These are phyloP conservation scores for Botryotinia globosa DNA, from an alignment of 2,329 filamentous ascomycete species.

Conservation along the genomic window DNA sequence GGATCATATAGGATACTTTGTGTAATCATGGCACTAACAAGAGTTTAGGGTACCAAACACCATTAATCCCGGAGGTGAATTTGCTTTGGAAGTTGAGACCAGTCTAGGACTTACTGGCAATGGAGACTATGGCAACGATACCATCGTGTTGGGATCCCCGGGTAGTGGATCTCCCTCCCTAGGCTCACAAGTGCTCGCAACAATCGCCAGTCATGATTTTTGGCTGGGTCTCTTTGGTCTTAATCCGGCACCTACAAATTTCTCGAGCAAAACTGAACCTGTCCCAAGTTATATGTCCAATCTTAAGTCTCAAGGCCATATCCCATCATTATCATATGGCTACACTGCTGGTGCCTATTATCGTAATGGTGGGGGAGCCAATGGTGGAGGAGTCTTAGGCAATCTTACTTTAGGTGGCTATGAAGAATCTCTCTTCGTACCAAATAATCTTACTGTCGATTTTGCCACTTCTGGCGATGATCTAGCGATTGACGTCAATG, in stretches of 20 bases:
- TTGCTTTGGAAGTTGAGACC: constrained; percentile 26
- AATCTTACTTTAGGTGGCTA: constrained; percentile 40
- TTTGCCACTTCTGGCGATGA: constrained; percentile 41
- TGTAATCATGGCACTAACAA: constrained; percentile 5
- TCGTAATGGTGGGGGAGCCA: constrained; percentile 30
- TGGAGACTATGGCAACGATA: constrained; percentile 32
- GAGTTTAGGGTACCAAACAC: constrained; percentile 26
- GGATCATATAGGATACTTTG: neutral
- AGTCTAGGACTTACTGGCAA: constrained; percentile 24
- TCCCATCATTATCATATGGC: constrained; percentile 45
- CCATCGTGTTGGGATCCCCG: constrained; percentile 24
- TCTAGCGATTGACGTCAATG: constrained; percentile 42
- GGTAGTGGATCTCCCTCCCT: constrained; percentile 25
- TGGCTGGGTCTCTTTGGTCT: constrained; percentile 33
- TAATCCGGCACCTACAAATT: constrained; percentile 28
- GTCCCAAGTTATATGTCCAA: constrained; percentile 41
- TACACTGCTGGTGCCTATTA: constrained; percentile 45
- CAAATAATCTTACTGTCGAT: constrained; percentile 41
- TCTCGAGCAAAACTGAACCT: constrained; percentile 23
- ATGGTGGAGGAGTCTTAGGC: constrained; percentile 23
- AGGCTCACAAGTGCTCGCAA: constrained; percentile 30
- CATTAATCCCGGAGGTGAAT: constrained; percentile 23
- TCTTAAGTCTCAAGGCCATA: constrained; percentile 40
- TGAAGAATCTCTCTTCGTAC: constrained; percentile 42
- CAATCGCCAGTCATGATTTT: constrained; percentile 36